phyloP scores from a whole-genome alignment of 768 basidiomycete species.

The Antrodiella citrinella region DNA sequence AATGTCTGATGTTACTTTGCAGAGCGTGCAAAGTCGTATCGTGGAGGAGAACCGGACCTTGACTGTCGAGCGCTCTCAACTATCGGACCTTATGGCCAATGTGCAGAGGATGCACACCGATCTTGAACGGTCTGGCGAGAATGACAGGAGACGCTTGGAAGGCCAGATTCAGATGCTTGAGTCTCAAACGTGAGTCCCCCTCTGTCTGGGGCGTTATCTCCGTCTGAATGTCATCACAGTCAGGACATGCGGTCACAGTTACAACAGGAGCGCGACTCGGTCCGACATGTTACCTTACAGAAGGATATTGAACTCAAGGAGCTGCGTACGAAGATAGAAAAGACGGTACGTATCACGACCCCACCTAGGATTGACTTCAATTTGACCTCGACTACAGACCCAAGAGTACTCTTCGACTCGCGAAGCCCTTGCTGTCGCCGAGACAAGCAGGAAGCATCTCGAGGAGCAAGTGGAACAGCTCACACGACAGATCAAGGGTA shows the following conservation, averaged over 20 bases:
- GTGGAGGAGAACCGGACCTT: conserved; percentile 80
- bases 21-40: conserved; percentile 76
- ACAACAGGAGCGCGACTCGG: conserved; percentile 62
- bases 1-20: background rate
- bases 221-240: conserved; percentile 27
- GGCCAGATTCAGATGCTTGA: conserved; percentile 72
- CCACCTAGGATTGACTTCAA: background rate
- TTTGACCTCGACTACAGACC: conserved; percentile 28
- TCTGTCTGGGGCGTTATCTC: background rate
- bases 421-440: conserved; percentile 60
- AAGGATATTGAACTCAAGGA: conserved; percentile 78
- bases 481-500: conserved; percentile 58
- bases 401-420: conserved; percentile 62
- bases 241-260: conserved; percentile 69
- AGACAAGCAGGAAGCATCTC: conserved; percentile 73
- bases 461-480: conserved; percentile 65
- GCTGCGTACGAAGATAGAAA: conserved; percentile 64
- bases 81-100: conserved; percentile 83
- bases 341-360: conserved; percentile 38
- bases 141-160: conserved; percentile 76
- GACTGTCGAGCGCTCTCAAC: conserved; percentile 71
- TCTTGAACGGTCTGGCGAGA: conserved; percentile 74
- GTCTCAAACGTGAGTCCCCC: conserved; percentile 57
- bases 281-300: conserved; percentile 69
- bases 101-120: conserved; percentile 90